These are phyloP conservation scores for Chamaecyparis obtusa DNA, from an alignment of 75 land plant species.

Conservation along the genomic window DNA sequence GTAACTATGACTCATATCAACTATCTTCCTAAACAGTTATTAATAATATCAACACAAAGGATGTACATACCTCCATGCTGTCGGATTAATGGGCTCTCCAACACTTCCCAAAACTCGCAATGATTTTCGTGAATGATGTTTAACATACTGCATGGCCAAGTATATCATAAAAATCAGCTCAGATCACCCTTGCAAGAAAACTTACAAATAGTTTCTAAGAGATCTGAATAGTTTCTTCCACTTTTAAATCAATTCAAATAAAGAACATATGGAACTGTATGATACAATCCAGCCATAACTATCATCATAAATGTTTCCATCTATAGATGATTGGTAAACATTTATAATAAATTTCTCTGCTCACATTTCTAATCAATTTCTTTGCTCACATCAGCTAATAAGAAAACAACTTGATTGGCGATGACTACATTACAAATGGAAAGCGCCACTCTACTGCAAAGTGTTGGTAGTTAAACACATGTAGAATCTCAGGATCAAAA, in stretches of 20 bases:
- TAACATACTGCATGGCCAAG: slow-evolving; percentile 62
- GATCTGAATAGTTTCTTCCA: not conserved
- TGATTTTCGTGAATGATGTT: slow-evolving; percentile 85
- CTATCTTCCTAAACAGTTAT: not conserved
- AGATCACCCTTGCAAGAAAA: not conserved
- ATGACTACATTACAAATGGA: not conserved
- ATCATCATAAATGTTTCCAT: not conserved
- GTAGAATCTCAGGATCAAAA: too few species aligned
- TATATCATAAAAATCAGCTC: slow-evolving; percentile 1
- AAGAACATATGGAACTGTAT: not conserved
- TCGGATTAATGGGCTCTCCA: slow-evolving; percentile 97
- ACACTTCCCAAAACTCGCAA: slow-evolving; percentile 94
- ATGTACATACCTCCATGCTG: slow-evolving; percentile 84
- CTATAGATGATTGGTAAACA: not conserved
- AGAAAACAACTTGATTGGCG: not conserved
- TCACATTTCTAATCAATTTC: not conserved
- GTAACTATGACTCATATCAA: not conserved
- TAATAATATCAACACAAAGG: not conserved
- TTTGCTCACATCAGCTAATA: not conserved
- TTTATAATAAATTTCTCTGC: not conserved
- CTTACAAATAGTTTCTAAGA: not conserved
- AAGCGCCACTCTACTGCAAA: not conserved
- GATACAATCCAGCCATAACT: not conserved
- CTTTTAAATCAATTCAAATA: not conserved
- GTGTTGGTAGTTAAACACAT: not conserved